These are phyloP conservation scores for Cordyceps militaris DNA, from an alignment of 2,329 filamentous ascomycete genomes.

Conservation along the genomic window DNA sequence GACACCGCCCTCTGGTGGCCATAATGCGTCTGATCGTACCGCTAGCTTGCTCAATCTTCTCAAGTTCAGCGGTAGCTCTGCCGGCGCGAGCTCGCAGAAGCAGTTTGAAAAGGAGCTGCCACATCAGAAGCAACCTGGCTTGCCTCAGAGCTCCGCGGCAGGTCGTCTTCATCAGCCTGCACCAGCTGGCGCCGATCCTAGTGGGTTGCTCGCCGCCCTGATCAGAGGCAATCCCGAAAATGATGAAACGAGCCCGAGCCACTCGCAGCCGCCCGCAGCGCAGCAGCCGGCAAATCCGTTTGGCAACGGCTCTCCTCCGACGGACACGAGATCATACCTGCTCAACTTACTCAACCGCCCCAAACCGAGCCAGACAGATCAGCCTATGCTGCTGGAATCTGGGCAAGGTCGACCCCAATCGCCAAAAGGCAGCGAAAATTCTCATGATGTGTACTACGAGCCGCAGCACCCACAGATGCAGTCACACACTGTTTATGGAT, in stretches of 20 bases:
- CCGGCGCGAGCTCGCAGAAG: constrained; percentile 22
- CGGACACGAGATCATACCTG: constrained; percentile 76
- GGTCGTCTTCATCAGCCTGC: constrained; percentile 50
- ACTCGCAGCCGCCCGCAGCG: constrained; percentile 17
- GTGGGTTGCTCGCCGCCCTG: constrained; percentile 51
- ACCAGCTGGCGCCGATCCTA: constrained; percentile 48
- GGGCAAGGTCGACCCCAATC: constrained; percentile 33
- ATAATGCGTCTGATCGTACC: constrained; percentile 41
- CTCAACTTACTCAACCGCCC: constrained; percentile 78
- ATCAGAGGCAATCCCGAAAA: constrained; percentile 50
- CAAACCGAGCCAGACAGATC: constrained; percentile 56
- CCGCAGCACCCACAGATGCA: constrained; percentile 24
- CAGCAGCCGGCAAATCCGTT: constrained; percentile 30
- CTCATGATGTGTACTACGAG: constrained; percentile 23
- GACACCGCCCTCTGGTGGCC: constrained; percentile 34
- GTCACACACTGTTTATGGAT: constrained; percentile 1
- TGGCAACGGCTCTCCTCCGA: constrained; percentile 45
- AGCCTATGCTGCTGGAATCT: constrained; percentile 32
- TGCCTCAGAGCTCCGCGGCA: constrained; percentile 21
- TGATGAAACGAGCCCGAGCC: constrained; percentile 32
- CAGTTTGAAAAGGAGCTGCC: constrained; percentile 13
- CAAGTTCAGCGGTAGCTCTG: constrained; percentile 46
- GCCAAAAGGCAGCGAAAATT: constrained; percentile 34
- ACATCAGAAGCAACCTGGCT: constrained; percentile 14
- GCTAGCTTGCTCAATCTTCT: constrained; percentile 53